Evolutionary conservation across 1,284 basidiomycete genomes (phyloP).

Genomic region (Malassezia restricta): DNA sequence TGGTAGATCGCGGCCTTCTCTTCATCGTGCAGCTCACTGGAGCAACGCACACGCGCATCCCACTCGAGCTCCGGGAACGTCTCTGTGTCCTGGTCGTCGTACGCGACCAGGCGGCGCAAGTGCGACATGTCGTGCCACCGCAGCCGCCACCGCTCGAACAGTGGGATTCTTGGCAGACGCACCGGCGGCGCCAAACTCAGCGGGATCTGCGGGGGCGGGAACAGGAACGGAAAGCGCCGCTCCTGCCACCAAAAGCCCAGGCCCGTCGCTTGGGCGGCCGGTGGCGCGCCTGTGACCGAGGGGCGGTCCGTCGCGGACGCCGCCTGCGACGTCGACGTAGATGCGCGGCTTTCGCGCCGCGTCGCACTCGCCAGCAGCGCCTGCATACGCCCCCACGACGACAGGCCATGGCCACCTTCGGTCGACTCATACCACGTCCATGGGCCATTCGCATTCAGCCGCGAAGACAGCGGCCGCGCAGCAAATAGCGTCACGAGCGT

Average conservation of each 20-base stretch:
- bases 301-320: not conserved
- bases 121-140: slow-evolving; percentile 27
- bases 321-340: too few relatives aligned
- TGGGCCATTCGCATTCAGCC: slow-evolving; percentile 16
- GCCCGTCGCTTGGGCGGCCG: not conserved
- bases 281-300: not conserved
- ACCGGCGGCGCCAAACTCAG: slow-evolving; percentile 12
- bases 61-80: slow-evolving; percentile 34
- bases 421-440: slow-evolving; percentile 15
- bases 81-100: slow-evolving; percentile 19
- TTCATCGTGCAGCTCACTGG: slow-evolving; percentile 21
- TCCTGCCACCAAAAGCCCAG: slow-evolving; percentile 12
- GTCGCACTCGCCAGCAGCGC: slow-evolving; percentile 3
- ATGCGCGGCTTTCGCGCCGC: slow-evolving; percentile 1
- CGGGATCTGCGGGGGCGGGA: slow-evolving; percentile 22
- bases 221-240: slow-evolving; percentile 17
- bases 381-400: slow-evolving; percentile 12
- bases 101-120: slow-evolving; percentile 19
- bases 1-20: slow-evolving; percentile 22
- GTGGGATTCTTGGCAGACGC: slow-evolving; percentile 2
- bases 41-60: slow-evolving; percentile 30
- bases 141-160: slow-evolving; percentile 23
- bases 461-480: slow-evolving; percentile 31
- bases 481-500: slow-evolving; percentile 37
- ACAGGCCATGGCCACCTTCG: slow-evolving; percentile 11